phyloP scores from a whole-genome alignment of 305 asterid species.

The Galium porrigens region DNA sequence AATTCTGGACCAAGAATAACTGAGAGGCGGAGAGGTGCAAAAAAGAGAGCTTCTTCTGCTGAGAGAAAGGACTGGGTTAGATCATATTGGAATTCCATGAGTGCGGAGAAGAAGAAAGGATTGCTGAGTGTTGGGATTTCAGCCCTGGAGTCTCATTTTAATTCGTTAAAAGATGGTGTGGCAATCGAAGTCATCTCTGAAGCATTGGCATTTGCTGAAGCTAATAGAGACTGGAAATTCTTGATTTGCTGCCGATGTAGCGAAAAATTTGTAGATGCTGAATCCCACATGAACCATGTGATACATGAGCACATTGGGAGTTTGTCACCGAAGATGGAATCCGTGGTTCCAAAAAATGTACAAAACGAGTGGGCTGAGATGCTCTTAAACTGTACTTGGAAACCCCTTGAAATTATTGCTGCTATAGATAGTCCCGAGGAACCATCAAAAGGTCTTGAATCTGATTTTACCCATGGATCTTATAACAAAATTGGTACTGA shows the following conservation, averaged over 20 bases:
- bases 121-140: slow-evolving; percentile 37
- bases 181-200: slow-evolving; percentile 44
- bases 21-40: slow-evolving; percentile 56
- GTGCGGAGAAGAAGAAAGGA: slow-evolving; percentile 45
- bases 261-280: slow-evolving; percentile 42
- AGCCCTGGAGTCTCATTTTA: slow-evolving; percentile 56
- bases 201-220: slow-evolving; percentile 51
- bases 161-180: slow-evolving; percentile 40
- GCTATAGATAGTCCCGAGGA: slow-evolving; percentile 39
- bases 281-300: slow-evolving; percentile 45
- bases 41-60: slow-evolving; percentile 44
- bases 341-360: slow-evolving; percentile 52
- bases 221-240: slow-evolving; percentile 50
- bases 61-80: slow-evolving; percentile 68
- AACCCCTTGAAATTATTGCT: slow-evolving; percentile 60
- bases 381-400: slow-evolving; percentile 74
- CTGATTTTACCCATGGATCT: slow-evolving; percentile 35
- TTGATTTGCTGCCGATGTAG: slow-evolving; percentile 67
- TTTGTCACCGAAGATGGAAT: slow-evolving; percentile 59
- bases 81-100: slow-evolving; percentile 62
- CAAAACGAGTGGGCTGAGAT: slow-evolving; percentile 75
- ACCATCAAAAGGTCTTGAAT: slow-evolving; percentile 30
- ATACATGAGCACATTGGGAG: slow-evolving; percentile 56
- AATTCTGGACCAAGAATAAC: slow-evolving; percentile 41
- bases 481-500: slow-evolving; percentile 28